A percentile compares a stretch with the other conserved stretches of the same genome.
Evolutionary conservation across 169 alveolate species (phyloP).

Genomic region (Plasmodium falciparum): DNA sequence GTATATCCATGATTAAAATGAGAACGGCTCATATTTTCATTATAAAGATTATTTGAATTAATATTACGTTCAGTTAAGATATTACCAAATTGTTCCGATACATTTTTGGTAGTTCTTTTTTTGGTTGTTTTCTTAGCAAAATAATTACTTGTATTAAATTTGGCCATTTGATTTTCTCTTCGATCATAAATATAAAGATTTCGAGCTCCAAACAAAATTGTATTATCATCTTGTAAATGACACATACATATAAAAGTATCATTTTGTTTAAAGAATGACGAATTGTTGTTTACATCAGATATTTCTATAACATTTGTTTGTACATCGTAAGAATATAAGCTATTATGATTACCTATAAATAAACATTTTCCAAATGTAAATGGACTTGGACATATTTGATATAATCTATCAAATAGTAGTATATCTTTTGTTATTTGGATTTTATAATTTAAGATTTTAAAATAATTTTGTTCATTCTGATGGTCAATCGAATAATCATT

Average conservation of each 20-base stretch:
- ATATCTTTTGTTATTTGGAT: constrained; percentile 48
- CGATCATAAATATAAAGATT: constrained; percentile 75
- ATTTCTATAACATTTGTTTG: constrained; percentile 21
- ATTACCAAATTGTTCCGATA: not conserved
- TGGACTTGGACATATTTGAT: constrained; percentile 55
- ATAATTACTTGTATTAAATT: constrained; percentile 30
- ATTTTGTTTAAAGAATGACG: not conserved
- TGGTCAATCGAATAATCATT: too few relatives aligned
- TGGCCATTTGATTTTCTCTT: constrained; percentile 50
- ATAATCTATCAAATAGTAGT: constrained; percentile 40
- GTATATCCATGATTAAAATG: constrained; percentile 78
- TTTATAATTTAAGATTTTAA: constrained; percentile 6
- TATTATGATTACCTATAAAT: constrained; percentile 22
- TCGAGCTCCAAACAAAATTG: constrained; percentile 78
- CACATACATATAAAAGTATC: constrained; percentile 25
- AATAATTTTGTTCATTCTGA: not conserved
- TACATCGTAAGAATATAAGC: constrained; percentile 24
- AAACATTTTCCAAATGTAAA: constrained; percentile 44
- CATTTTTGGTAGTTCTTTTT: not conserved
- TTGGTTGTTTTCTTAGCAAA: not conserved
- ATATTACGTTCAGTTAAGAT: not conserved
- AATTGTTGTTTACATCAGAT: constrained; percentile 11
- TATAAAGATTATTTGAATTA: constrained; percentile 1
- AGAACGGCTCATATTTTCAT: constrained; percentile 18
- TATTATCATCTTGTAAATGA: constrained; percentile 61